Evolutionary conservation across 2,329 filamentous ascomycete genomes (phyloP), one percentile per base, ranked within the genome.

Genomic region (Penicillium sp.): DNA sequence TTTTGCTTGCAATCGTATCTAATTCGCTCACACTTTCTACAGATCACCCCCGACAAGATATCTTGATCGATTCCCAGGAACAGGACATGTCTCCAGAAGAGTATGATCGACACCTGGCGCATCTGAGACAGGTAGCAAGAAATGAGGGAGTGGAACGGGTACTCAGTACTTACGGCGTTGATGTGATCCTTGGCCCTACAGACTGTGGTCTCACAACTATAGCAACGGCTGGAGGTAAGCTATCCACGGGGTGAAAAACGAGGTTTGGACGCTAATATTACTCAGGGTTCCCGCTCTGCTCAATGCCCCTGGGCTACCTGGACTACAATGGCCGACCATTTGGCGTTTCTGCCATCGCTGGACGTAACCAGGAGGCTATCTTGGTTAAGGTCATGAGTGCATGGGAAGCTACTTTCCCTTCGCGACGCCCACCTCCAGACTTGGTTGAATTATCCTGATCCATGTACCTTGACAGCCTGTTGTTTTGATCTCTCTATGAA

Each of bases 291-390:
- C 51, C 49, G 4, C 14, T 51, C 10, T 43, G 40, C 6, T 35
- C 49, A 28, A 46, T 54, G 43, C 51, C 51, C 11, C 38, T 54
- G 8, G 44, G 42, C 3, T 54, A 54, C 27, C 34, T 54, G 18
- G 46, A 54, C 14, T 51, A 40, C 35, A 54, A 54, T 26, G 49
- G 44, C 9, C 43, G 51, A 4, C 45, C 51, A 2, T 51, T 51
- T 45, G 49, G 49, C 10, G 39, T 53, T 26, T 43, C 50, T 35
- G 47, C 47, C 16, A 47, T 53, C 6, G 31, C 50, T 13, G 22
- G 47, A 10, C 40, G 32, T 28, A 31, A 47, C 11, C 44, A 53
- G 27, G 50, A 53, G 24, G 41, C 42, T 10, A 26, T 53, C 6
- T 13, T 53, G 22, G 42, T 53, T 4, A 36, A 53, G 16, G 44